A percentile compares a stretch with the other conserved stretches of the same genome.
Evolutionary conservation across 345 rosid species (phyloP).

Genomic region (Salix viminalis): DNA sequence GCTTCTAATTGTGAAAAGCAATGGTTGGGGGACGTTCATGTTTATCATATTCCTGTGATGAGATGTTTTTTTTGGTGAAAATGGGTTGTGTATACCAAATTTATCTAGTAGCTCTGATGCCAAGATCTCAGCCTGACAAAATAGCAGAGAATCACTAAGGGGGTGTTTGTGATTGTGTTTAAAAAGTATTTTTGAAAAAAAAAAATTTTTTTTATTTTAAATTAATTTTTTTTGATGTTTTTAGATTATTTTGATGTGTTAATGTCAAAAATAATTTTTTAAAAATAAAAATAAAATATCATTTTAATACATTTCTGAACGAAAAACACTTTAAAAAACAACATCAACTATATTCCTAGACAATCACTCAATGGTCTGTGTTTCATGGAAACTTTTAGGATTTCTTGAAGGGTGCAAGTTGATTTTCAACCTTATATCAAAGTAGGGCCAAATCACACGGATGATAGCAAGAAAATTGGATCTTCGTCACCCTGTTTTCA

Average conservation of each 20-base stretch:
- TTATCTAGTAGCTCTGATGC: not conserved
- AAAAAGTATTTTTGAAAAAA: too few relatives aligned
- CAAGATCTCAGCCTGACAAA: not conserved
- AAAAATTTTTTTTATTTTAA: too few relatives aligned
- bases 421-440: not conserved
- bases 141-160: too few relatives aligned
- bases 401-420: not conserved
- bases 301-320: too few relatives aligned
- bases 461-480: not conserved
- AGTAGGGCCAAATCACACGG: not conserved
- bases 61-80: not conserved
- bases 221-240: too few relatives aligned
- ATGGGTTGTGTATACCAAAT: not conserved
- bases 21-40: not conserved
- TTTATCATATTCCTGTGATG: not conserved
- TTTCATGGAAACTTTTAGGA: not conserved
- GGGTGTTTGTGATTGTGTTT: too few relatives aligned
- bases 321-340: too few relatives aligned
- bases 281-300: too few relatives aligned
- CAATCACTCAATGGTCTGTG: not conserved
- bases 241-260: fast-evolving
- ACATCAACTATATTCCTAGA: too few relatives aligned
- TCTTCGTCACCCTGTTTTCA: not conserved
- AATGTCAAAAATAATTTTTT: too few relatives aligned
- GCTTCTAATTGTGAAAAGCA: not conserved